Conservation (phyloP, 2,329 filamentous ascomycete genomes). For the Aspergillus sp. region DNA sequence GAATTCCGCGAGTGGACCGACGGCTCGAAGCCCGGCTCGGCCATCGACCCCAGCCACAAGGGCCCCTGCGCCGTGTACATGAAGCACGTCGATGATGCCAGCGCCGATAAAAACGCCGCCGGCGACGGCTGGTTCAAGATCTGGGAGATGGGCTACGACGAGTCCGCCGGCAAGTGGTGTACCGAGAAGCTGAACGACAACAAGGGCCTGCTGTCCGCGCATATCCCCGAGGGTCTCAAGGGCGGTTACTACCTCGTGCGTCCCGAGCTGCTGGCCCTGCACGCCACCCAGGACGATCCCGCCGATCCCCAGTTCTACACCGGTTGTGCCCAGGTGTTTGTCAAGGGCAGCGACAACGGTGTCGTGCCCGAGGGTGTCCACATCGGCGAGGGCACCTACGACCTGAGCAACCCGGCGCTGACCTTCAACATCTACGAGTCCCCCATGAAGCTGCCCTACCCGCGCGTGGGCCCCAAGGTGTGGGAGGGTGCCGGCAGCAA, state of each 20-base stretch:
- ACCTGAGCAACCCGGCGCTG: constrained; percentile 54
- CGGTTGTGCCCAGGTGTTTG: constrained; percentile 69
- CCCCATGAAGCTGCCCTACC: constrained; percentile 55
- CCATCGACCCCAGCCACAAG: constrained; percentile 61
- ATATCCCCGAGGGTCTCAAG: constrained; percentile 61
- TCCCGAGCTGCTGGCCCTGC: constrained; percentile 68
- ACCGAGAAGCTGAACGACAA: constrained; percentile 66
- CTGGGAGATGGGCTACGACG: constrained; percentile 67
- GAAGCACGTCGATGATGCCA: constrained; percentile 64
- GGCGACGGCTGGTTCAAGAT: constrained; percentile 78
- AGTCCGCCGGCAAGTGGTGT: constrained; percentile 61
- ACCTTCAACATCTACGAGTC: constrained; percentile 64
- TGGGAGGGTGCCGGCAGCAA: constrained; percentile 37
- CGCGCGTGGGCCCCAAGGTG: constrained; percentile 57
- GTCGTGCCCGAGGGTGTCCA: constrained; percentile 56
- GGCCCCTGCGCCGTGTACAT: constrained; percentile 73
- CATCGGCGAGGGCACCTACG: constrained; percentile 65
- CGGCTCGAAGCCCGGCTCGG: constrained; percentile 50
- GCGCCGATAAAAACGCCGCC: constrained; percentile 49
- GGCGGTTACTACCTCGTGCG: constrained; percentile 70
- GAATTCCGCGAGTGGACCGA: constrained; percentile 65
- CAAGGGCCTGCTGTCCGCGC: constrained; percentile 62
- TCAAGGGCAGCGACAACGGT: constrained; percentile 51
- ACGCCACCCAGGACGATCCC: constrained; percentile 53
- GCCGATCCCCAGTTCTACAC: constrained; percentile 70